phyloP scores from a whole-genome alignment of 2,329 filamentous ascomycete species.

The Periglandula ipomoeae region DNA sequence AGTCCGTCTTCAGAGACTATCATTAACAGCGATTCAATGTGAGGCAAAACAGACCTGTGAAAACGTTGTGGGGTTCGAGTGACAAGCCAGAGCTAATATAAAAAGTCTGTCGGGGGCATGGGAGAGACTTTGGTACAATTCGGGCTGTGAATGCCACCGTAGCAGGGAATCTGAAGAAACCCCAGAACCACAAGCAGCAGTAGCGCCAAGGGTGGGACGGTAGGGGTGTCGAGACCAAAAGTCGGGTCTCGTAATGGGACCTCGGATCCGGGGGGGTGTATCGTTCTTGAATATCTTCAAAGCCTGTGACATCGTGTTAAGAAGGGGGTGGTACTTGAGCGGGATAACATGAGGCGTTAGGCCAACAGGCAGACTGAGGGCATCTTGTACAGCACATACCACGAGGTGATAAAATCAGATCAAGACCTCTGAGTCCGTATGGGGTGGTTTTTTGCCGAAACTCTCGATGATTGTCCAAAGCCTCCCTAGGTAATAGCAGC shows the following conservation, averaged over 20 bases:
- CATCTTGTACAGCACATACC: background rate
- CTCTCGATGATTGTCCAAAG: background rate
- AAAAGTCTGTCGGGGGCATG: background rate
- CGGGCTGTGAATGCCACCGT: slow-evolving; percentile 6
- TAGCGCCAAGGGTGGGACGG: slow-evolving; percentile 4
- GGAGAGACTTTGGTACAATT: slow-evolving; percentile 6
- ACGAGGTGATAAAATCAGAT: background rate
- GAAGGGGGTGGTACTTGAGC: background rate
- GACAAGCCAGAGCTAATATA: slow-evolving; percentile 8
- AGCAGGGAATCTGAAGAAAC: background rate
- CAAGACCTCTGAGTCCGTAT: background rate
- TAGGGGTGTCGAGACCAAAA: slow-evolving; percentile 5
- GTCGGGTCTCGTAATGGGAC: slow-evolving; percentile 3
- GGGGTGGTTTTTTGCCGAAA: background rate
- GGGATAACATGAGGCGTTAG: background rate
- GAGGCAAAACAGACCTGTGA: background rate
- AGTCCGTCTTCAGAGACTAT: slow-evolving; percentile 2
- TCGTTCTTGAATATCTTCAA: background rate
- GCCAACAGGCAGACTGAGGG: background rate
- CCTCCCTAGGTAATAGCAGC: background rate
- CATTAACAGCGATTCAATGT: background rate
- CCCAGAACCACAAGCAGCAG: slow-evolving; percentile 1
- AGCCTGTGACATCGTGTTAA: background rate
- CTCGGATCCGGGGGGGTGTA: slow-evolving; percentile 6
- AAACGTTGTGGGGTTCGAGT: slow-evolving; percentile 5